A percentile compares a stretch with the other conserved stretches of the same genome.
These are phyloP conservation scores for Leishmania lainsoni DNA, from an alignment of 208 protist species.

Conservation along the genomic window DNA sequence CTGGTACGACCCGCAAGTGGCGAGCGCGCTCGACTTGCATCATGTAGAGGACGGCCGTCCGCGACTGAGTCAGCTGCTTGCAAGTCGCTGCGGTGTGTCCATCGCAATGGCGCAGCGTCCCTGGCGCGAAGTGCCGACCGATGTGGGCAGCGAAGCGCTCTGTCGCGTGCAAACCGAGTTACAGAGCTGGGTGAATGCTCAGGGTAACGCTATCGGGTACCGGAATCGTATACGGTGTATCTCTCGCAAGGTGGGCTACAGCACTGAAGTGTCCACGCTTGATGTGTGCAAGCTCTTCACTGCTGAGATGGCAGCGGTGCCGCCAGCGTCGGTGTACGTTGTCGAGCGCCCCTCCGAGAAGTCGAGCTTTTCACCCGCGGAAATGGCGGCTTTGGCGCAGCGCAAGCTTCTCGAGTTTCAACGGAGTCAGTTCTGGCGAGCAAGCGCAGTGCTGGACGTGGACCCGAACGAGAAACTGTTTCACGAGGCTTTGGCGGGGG, in stretches of 20 bases:
- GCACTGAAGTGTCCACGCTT: slow-evolving; percentile 80
- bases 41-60: slow-evolving; percentile 80
- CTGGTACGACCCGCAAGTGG: slow-evolving; percentile 77
- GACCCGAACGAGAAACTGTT: slow-evolving; percentile 79
- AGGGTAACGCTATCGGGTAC: slow-evolving; percentile 34
- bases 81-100: slow-evolving; percentile 82
- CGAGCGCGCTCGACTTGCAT: slow-evolving; percentile 74
- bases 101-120: slow-evolving; percentile 66
- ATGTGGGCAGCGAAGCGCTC: slow-evolving; percentile 53
- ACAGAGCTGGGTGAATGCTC: slow-evolving; percentile 41
- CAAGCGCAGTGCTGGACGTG: slow-evolving; percentile 69
- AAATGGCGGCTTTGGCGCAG: slow-evolving; percentile 25
- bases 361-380: slow-evolving; percentile 4
- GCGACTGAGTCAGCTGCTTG: slow-evolving; percentile 77
- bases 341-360: slow-evolving; percentile 18
- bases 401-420: slow-evolving; percentile 57
- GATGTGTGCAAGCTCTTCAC: slow-evolving; percentile 80
- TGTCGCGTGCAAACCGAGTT: slow-evolving; percentile 68
- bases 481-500: slow-evolving; percentile 56
- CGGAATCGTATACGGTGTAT: slow-evolving; percentile 65
- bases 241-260: slow-evolving; percentile 69
- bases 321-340: slow-evolving; percentile 42
- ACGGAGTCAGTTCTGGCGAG: slow-evolving; percentile 81
- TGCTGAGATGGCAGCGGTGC: slow-evolving; percentile 53
- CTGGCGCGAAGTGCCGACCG: slow-evolving; percentile 74